Evolutionary conservation across 2,329 filamentous ascomycete species (phyloP).

Genomic region (Fusarium sp.): DNA sequence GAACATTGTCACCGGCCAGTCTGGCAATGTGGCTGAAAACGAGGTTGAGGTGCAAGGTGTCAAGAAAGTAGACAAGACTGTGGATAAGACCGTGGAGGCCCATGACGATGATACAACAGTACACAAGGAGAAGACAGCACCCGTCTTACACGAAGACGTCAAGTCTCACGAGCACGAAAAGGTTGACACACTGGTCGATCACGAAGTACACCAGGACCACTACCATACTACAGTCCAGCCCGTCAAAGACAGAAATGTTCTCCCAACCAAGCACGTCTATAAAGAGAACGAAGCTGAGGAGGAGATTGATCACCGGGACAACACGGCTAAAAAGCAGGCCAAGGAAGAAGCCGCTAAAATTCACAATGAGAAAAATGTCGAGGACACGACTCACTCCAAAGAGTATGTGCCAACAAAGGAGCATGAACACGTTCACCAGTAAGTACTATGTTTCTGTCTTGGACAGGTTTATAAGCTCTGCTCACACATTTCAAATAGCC

Average conservation of each 20-base stretch:
- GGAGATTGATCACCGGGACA: slow-evolving; percentile 32
- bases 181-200: slow-evolving; percentile 30
- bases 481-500: slow-evolving; percentile 3
- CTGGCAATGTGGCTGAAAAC: not conserved
- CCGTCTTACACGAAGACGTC: slow-evolving; percentile 30
- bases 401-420: slow-evolving; percentile 25
- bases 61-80: slow-evolving; percentile 20
- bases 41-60: slow-evolving; percentile 12
- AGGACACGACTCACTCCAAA: slow-evolving; percentile 26
- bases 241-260: slow-evolving; percentile 33
- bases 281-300: slow-evolving; percentile 30
- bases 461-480: too few species aligned
- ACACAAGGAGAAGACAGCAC: slow-evolving; percentile 29
- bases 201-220: slow-evolving; percentile 33
- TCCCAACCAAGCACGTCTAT: slow-evolving; percentile 33
- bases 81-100: slow-evolving; percentile 26
- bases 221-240: slow-evolving; percentile 36
- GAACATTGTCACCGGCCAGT: slow-evolving; percentile 26
- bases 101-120: slow-evolving; percentile 21
- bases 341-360: slow-evolving; percentile 34
- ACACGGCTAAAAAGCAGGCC: slow-evolving; percentile 22
- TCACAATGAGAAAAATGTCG: slow-evolving; percentile 20
- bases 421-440: slow-evolving; percentile 34
- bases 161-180: slow-evolving; percentile 35
- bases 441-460: not conserved